Percentiles rank a stretch among this genome's conserved stretches.
phyloP scores from a whole-genome alignment of 257 asterid species.

The Striga asiatica region DNA sequence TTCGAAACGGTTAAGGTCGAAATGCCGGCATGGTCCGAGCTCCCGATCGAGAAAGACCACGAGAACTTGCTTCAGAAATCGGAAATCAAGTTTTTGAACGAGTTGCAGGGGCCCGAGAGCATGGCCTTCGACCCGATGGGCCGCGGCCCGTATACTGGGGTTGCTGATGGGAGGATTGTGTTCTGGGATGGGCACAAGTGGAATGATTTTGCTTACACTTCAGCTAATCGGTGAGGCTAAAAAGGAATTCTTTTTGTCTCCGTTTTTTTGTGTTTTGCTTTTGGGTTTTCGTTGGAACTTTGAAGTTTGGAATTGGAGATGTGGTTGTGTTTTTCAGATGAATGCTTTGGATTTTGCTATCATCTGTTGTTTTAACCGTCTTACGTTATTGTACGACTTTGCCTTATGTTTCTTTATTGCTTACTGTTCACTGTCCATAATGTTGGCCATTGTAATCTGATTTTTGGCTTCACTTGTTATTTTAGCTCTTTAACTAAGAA shows the following conservation, averaged over 20 bases:
- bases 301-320: too few species aligned
- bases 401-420: too few species aligned
- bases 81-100: constrained; percentile 66
- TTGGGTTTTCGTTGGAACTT: too few species aligned
- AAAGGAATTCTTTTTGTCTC: background rate
- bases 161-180: constrained; percentile 81
- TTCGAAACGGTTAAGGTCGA: constrained; percentile 51
- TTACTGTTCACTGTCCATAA: too few species aligned
- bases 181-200: constrained; percentile 79
- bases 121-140: constrained; percentile 73
- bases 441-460: too few species aligned
- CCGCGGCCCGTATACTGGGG: constrained; percentile 88
- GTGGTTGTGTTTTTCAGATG: too few species aligned
- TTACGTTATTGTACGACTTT: too few species aligned
- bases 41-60: constrained; percentile 51
- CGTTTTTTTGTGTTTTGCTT: too few species aligned
- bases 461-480: too few species aligned
- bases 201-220: constrained; percentile 82
- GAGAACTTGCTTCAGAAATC: constrained; percentile 65
- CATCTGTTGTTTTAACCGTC: too few species aligned
- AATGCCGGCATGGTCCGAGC: constrained; percentile 61
- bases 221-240: constrained; percentile 59
- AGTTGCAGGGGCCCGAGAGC: constrained; percentile 89
- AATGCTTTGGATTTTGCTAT: too few species aligned
- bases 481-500: too few species aligned